phyloP scores from a whole-genome alignment of 331 rosid genomes.

The Arachis monticola region DNA sequence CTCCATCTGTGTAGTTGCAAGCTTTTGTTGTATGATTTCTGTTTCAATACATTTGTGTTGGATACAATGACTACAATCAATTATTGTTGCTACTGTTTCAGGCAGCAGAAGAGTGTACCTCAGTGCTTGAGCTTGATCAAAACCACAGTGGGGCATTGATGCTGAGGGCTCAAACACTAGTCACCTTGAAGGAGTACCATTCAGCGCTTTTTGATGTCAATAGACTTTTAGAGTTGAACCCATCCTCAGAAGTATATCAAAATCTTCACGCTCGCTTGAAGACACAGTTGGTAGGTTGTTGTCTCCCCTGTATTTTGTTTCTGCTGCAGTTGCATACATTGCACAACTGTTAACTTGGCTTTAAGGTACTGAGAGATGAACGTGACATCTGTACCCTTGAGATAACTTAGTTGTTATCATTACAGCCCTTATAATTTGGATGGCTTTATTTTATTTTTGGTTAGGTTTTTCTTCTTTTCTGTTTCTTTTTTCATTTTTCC shows the following conservation, averaged over 20 bases:
- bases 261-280: constrained; percentile 82
- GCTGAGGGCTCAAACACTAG: constrained; percentile 91
- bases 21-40: constrained; percentile 1
- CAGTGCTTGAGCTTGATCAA: constrained; percentile 86
- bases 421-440: not conserved
- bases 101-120: constrained; percentile 96
- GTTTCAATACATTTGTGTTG: not conserved
- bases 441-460: not conserved
- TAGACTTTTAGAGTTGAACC: constrained; percentile 83
- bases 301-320: constrained; percentile 28
- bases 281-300: constrained; percentile 83
- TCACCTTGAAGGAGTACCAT: constrained; percentile 79
- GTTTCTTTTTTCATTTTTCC: not conserved
- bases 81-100: constrained; percentile 41
- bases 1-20: constrained; percentile 1
- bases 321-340: constrained; percentile 29
- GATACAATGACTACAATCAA: constrained; percentile 1
- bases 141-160: constrained; percentile 90
- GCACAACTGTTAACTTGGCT: constrained; percentile 3
- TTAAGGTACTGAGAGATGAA: not conserved
- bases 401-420: not conserved
- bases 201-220: constrained; percentile 93
- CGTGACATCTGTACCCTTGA: not conserved
- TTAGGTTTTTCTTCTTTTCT: not conserved
- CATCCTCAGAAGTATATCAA: constrained; percentile 92